Evolutionary conservation across 768 basidiomycete genomes (phyloP).

Genomic region (Boletus rubescentipes): DNA sequence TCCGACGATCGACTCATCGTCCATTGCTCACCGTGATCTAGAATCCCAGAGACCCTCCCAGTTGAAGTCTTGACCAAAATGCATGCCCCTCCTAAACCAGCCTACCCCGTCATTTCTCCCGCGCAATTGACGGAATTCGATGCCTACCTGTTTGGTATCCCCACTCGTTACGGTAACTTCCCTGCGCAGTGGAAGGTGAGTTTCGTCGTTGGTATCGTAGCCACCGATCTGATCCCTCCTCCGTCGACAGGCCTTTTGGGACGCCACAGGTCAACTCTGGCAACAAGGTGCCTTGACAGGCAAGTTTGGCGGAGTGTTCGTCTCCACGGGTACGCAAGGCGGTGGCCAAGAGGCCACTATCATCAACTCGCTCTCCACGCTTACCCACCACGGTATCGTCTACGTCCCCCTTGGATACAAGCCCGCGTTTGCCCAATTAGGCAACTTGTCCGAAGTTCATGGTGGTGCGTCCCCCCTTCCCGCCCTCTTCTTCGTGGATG

Average conservation of each 20-base stretch:
- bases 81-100: conserved; percentile 66
- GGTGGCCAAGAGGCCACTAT: conserved; percentile 75
- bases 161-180: conserved; percentile 46
- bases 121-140: conserved; percentile 23
- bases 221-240: conserved; percentile 1
- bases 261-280: conserved; percentile 71
- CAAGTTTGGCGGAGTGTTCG: conserved; percentile 76
- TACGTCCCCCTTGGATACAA: conserved; percentile 72
- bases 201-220: not conserved
- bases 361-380: conserved; percentile 50
- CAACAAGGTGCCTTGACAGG: conserved; percentile 55
- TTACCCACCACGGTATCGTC: conserved; percentile 71
- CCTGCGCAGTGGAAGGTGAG: conserved; percentile 62
- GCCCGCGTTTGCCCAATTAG: conserved; percentile 41
- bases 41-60: conserved; percentile 78
- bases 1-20: not conserved
- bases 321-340: conserved; percentile 65
- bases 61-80: conserved; percentile 64
- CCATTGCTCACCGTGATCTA: conserved; percentile 24
- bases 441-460: conserved; percentile 48
- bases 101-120: conserved; percentile 40
- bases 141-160: conserved; percentile 45
- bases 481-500: not conserved
- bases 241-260: conserved; percentile 63
- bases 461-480: conserved; percentile 47